Base-by-base conservation (phyloP, 2,329 filamentous ascomycete species). In the Dothideomycetes sp. region DNA sequence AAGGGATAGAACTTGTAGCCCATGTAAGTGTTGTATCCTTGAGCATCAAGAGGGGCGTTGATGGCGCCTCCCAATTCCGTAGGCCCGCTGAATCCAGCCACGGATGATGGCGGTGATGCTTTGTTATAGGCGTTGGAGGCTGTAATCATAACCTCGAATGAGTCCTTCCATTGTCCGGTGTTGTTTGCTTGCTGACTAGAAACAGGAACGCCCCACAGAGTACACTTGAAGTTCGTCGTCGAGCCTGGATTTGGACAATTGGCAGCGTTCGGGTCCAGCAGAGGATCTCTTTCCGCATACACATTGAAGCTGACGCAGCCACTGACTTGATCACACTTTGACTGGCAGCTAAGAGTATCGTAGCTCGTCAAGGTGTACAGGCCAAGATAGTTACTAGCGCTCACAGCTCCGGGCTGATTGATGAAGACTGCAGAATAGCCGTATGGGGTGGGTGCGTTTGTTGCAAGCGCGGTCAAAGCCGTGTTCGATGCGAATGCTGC, bases 111-210 rank as follows among this genome's bases (percentile, higher is more conserved):
- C 11, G 43, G 34, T 37, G 53, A 48, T 40, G 40, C 37, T 31
- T 51, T 46, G 49, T 49, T 52, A 24, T 40, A 40, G 8, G 16
- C 55, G 42, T 59, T 58, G 29, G 50, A 54, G 4, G 44, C 54
- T 24, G 49, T 50, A 34, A 58, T 54, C 36, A 55, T 45, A 22
- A 57, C 50, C 16, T 53, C 35, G 45, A 56, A 57, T 15, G 52
- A 42, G 14, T 47, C 45, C 27, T 49, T 51, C 35, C 36, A 37
- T 19, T 48, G 34, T 11, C 46, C 47, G 5, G 17, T 32, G 24
- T 49, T 48, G 27, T 22, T 39, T 18, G 46, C 44, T 10, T 45
- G 40, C 18, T 30, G 41, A 5, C 15, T 19, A 10, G 37, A 39
- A 11, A 47, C 33, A 4, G 46, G 40, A 11, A 31, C 40, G 7